Evolutionary conservation across 768 basidiomycete genomes (phyloP), one percentile per base, ranked within the genome.

Genomic region (Exsudoporus frostii): DNA sequence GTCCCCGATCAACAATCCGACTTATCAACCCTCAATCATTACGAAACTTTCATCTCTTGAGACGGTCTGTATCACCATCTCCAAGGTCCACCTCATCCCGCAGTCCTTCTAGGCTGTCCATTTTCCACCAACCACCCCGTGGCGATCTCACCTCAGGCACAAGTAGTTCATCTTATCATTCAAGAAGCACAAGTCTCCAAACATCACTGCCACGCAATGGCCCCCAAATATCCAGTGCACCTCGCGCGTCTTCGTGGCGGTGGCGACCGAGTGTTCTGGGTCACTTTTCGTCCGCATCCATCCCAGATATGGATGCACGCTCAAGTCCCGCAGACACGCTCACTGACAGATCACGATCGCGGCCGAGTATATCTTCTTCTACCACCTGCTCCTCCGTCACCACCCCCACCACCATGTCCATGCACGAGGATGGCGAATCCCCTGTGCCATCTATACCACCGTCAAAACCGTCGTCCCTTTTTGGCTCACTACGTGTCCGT

Each of bases 211-310:
- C 65, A 48, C 63, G 46, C 44, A 30, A 50, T 45, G 34, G 40
- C 39, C 50, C 47, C 10, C 51, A 47, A 29, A 48, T 43, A 19
- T 50, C 50, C 7, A 55, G 45, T 29, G 25, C 29, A 25, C 58
- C 59, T 29, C 59, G 53, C 20, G 14, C 39, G 42, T 61, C 65
- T 27, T 64, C 70, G 11, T 74, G 79, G 45, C 79, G 72, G 68
- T 84, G 81, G 80, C 76, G 83, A n/a, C 84, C 86, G 11, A 82
- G 78, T 56, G 79, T 88, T 22, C 67, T 86, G 22, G 83, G 81
- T 7, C 81, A 87, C 58, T 88, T 88, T 62, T 72, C 78, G 27
- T 76, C 79, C 50, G 60, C 76, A 48, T 76, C 81, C 46, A 64
- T 71, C 29, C 72, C 79, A 39, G 78, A 76, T 60, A 58, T 72